Evolutionary conservation across 306 rosid genomes (phyloP).

Genomic region (Arachis stenosperma): DNA sequence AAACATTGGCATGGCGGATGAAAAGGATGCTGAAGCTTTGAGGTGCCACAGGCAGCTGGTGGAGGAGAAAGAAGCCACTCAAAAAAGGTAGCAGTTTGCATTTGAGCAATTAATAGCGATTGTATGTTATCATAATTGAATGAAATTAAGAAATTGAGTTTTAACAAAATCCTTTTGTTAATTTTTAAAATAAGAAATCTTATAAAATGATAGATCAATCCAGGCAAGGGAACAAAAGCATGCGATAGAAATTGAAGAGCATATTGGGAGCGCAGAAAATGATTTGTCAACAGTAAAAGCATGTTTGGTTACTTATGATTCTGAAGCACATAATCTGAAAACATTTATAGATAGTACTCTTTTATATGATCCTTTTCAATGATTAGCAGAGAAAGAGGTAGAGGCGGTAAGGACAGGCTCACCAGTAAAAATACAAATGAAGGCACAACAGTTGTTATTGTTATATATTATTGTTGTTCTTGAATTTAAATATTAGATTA

Average conservation of each 20-base stretch:
- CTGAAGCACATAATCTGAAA: conserved; percentile 41
- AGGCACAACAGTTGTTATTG: conserved; percentile 45
- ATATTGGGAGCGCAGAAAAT: conserved; percentile 40
- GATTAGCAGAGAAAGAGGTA: conserved; percentile 2
- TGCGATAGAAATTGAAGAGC: conserved; percentile 43
- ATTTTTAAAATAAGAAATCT: neutral
- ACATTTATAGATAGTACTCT: conserved; percentile 42
- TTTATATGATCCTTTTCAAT: conserved; percentile 42
- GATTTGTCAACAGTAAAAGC: conserved; percentile 48
- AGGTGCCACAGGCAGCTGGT: conserved; percentile 79
- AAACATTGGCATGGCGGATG: conserved; percentile 73
- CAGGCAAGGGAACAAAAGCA: conserved; percentile 54
- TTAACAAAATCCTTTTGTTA: neutral
- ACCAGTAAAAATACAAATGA: neutral
- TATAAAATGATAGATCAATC: conserved; percentile 8
- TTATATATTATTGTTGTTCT: no score
- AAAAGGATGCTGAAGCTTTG: conserved; percentile 83
- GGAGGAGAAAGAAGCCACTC: conserved; percentile 92
- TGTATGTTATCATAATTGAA: conserved; percentile 17
- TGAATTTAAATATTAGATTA: no score
- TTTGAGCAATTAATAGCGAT: conserved; percentile 17
- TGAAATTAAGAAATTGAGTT: conserved; percentile 21
- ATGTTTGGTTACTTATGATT: conserved; percentile 45
- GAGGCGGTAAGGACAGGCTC: neutral
- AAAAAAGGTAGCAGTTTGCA: conserved; percentile 61